Conservation (phyloP, 495 filamentous ascomycete genomes). For the Daldinia grandis region DNA sequence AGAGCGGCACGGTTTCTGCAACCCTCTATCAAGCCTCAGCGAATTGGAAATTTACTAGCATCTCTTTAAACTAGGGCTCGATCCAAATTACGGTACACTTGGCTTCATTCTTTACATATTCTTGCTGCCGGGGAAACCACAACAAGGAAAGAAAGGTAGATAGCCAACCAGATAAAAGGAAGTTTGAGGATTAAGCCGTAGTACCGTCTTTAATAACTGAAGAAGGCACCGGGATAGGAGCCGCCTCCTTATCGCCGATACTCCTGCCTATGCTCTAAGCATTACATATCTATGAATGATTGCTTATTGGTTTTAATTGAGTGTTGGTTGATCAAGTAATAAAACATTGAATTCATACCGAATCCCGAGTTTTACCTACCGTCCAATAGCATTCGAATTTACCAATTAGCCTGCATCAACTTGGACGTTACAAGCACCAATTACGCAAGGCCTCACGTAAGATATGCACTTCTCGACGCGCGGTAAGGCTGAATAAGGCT, state of each 20-base stretch:
- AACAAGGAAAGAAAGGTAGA: too few species aligned
- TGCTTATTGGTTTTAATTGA: neutral
- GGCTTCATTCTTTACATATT: too few species aligned
- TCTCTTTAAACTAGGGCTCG: too few species aligned
- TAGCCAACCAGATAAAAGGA: too few species aligned
- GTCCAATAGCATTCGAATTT: neutral
- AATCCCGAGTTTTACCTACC: neutral
- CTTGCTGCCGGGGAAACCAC: too few species aligned
- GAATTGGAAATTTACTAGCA: too few species aligned
- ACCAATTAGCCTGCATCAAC: neutral
- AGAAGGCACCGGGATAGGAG: neutral
- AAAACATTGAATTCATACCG: neutral
- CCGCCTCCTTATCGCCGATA: neutral
- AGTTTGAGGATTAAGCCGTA: too few species aligned
- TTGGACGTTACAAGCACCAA: neutral
- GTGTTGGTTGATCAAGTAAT: neutral
- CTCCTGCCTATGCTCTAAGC: neutral
- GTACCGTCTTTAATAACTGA: too few species aligned
- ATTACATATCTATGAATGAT: neutral
- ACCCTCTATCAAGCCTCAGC: too few species aligned
- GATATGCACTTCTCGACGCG: neutral
- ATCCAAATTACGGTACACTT: too few species aligned
- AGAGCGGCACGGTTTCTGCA: too few species aligned
- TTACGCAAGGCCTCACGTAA: neutral
- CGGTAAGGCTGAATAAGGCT: neutral